Evolutionary conservation across 345 rosid species (phyloP).

Genomic region (Eucalyptus globulus): DNA sequence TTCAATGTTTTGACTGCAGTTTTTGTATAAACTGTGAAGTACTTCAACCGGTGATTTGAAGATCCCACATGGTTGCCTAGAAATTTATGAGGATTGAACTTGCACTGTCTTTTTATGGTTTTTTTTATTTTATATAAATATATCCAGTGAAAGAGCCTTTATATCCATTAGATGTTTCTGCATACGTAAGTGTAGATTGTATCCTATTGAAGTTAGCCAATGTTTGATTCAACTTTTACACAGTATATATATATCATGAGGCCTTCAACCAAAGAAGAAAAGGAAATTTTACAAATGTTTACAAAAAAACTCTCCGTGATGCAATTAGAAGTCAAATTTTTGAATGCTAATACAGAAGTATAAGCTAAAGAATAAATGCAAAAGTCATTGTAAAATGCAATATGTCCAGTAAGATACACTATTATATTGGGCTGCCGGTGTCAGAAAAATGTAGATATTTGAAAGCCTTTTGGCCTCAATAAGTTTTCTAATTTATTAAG

Average conservation of each 20-base stretch:
- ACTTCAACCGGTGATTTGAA: neutral
- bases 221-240: no score
- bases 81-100: neutral
- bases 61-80: neutral
- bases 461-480: neutral
- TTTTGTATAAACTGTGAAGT: neutral
- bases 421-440: neutral
- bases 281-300: neutral
- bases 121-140: no score
- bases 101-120: neutral
- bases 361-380: neutral
- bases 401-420: neutral
- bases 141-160: neutral
- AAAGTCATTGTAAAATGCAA: neutral
- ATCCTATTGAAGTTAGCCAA: neutral
- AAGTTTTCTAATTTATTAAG: neutral
- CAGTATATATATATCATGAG: no score
- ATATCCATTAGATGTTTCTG: neutral
- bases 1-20: neutral
- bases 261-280: neutral
- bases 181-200: neutral
- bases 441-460: neutral
- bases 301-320: neutral
- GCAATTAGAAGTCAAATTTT: neutral
- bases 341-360: neutral